phyloP scores from a whole-genome alignment of 2,329 filamentous ascomycete species.

The Camptophora hylomeconis region DNA sequence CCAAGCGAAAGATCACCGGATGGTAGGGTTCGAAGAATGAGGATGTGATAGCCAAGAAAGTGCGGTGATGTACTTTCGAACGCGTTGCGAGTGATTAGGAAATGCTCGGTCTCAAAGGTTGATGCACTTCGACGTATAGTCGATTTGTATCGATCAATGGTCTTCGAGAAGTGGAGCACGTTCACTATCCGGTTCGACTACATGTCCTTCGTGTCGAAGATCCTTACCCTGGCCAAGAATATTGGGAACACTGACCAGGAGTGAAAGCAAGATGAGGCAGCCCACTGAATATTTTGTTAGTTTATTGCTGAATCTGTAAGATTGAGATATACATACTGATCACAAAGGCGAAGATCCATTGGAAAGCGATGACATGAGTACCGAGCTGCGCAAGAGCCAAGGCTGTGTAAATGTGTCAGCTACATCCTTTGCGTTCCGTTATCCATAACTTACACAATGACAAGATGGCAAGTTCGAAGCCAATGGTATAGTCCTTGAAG shows the following conservation, averaged over 20 bases:
- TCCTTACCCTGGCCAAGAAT: constrained; percentile 46
- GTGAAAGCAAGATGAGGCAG: constrained; percentile 55
- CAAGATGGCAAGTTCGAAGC: constrained; percentile 63
- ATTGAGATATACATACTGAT: too few species aligned
- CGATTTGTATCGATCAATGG: too few species aligned
- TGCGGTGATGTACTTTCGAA: too few species aligned
- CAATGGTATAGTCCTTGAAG: constrained; percentile 67
- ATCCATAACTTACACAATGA: constrained; percentile 44
- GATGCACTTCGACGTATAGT: too few species aligned
- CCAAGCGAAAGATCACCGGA: too few species aligned
- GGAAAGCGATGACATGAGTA: constrained; percentile 59
- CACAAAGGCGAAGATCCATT: constrained; percentile 85
- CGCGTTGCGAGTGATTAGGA: too few species aligned
- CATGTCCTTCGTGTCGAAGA: constrained; percentile 32
- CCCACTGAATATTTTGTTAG: too few species aligned
- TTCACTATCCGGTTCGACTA: constrained; percentile 38
- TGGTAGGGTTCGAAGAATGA: too few species aligned
- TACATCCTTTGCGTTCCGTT: background rate
- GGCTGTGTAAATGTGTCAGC: constrained; percentile 24
- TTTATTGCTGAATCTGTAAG: too few species aligned
- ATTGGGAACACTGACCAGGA: constrained; percentile 51
- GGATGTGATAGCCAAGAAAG: too few species aligned
- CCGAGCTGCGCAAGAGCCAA: constrained; percentile 68
- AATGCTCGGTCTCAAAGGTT: too few species aligned
- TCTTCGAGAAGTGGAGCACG: constrained; percentile 40